A percentile compares a stretch with the other conserved stretches of the same genome.
Conservation (phyloP, 1,284 basidiomycete species). For the Malassezia cuniculi region DNA sequence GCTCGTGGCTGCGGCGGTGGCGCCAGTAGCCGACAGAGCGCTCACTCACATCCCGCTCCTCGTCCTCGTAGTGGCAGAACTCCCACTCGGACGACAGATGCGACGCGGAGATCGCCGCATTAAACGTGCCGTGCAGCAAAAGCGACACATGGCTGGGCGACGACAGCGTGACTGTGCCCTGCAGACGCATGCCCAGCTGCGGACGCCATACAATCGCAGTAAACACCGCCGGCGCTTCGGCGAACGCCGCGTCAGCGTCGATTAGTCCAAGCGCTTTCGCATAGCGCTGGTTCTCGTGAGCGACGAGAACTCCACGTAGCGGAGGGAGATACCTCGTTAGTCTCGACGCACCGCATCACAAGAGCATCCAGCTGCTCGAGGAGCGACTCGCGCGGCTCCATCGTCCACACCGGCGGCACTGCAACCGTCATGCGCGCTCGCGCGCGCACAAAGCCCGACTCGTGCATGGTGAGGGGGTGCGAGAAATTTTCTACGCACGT, state of each 20-base stretch:
- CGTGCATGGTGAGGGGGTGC: no score
- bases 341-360: slow-evolving; percentile 29
- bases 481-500: slow-evolving; percentile 10
- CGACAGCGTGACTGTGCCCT: slow-evolving; percentile 71
- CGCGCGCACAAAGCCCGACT: slow-evolving; percentile 28
- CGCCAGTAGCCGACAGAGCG: slow-evolving; percentile 61
- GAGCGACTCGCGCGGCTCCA: slow-evolving; percentile 24
- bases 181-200: slow-evolving; percentile 67
- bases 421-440: slow-evolving; percentile 30
- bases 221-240: slow-evolving; percentile 63
- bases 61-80: slow-evolving; percentile 59
- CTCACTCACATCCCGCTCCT: slow-evolving; percentile 10
- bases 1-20: slow-evolving; percentile 57
- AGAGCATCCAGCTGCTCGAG: slow-evolving; percentile 39
- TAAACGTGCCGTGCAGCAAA: slow-evolving; percentile 85
- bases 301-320: slow-evolving; percentile 71
- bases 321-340: slow-evolving; percentile 69
- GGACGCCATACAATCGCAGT: slow-evolving; percentile 83
- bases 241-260: slow-evolving; percentile 73
- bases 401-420: slow-evolving; percentile 31
- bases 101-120: slow-evolving; percentile 83
- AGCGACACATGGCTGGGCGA: slow-evolving; percentile 89
- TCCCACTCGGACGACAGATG: slow-evolving; percentile 73
- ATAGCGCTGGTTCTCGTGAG: slow-evolving; percentile 67
- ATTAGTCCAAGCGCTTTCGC: slow-evolving; percentile 58